Base-by-base conservation (phyloP, 352 stramenopile species). In the Phytophthora palmivora region DNA sequence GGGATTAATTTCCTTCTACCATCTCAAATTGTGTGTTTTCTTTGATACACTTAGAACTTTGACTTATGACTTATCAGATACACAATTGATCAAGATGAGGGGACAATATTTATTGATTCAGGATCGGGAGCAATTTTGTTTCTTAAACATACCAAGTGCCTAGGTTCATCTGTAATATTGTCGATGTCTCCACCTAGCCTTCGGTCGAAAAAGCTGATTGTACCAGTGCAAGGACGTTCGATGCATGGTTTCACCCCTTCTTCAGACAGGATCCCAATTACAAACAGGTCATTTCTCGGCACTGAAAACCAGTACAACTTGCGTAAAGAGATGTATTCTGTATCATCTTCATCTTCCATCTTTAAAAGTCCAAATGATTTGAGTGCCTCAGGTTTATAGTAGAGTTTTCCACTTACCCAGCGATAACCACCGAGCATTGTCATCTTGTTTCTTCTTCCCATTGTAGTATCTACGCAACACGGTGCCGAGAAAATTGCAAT, bases 381-480 rank as follows among this genome's bases (percentile, higher is more conserved):
- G 7, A 72, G 30, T 1, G 55, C 42, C 1, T 63, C 50, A 3
- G 46, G 30, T 8, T 34, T 53, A 46, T 72, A 75, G 26, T 58
- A 65, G 0, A 75, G 24, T 5, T 60, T 55, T 0, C 42, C 38
- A 10, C 49, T 16, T 12, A 54, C 36, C 22, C 37, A 55, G 16
- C 19, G 19, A 28, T 75, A 75, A n/a, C 67, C 62, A 8, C 38
- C 55, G 0, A 75, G 55, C 55, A 64, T 55, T 8, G 60, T 68
- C 55, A 72, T 64, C 28, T 71, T 72, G 30, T 48, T 61, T 15
- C 62, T 49, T 18, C 19, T 41, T 2, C 61, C 54, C 19, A 70
- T 8, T 1, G n/a, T 41, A 8, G 61, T 70, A 11, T 75, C 67
- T 11, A 75, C 54, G 21, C 62, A 63, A 16, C 56, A 72, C 0